Evolutionary conservation across 1,284 basidiomycete species (phyloP).

Genomic region (Hemileia vastatrix): DNA sequence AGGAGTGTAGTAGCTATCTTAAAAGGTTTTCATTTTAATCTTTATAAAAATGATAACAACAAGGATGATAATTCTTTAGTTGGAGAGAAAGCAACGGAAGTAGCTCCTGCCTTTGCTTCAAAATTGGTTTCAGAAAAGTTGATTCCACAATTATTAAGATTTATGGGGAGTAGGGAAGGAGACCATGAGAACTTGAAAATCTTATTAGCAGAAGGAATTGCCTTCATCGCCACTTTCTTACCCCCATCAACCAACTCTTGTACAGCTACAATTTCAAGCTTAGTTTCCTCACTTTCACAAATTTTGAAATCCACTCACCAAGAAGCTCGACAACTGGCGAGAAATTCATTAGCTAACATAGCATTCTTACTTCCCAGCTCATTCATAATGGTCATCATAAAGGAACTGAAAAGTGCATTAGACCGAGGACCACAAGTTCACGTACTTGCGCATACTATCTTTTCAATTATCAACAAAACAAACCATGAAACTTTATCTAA

Average conservation of each 20-base stretch:
- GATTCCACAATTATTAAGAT: conserved; percentile 39
- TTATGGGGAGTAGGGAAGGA: conserved; percentile 47
- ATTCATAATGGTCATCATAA: conserved; percentile 64
- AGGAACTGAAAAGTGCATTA: conserved; percentile 72
- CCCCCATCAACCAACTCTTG: no score
- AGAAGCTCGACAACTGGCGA: conserved; percentile 78
- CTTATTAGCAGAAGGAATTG: conserved; percentile 78
- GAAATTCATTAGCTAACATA: conserved; percentile 77
- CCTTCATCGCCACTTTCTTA: conserved; percentile 71
- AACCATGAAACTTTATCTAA: conserved; percentile 55
- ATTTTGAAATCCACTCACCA: conserved; percentile 84
- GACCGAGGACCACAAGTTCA: conserved; percentile 88
- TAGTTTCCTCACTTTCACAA: conserved; percentile 76
- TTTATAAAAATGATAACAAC: conserved; percentile 30
- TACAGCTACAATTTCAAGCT: conserved; percentile 61
- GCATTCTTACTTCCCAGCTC: conserved; percentile 62
- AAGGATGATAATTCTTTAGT: conserved; percentile 28
- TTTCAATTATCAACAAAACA: conserved; percentile 65
- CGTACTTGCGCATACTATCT: conserved; percentile 73
- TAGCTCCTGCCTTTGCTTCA: conserved; percentile 68
- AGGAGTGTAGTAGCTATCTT: conserved; percentile 74
- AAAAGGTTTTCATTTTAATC: conserved; percentile 79
- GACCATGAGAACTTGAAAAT: conserved; percentile 71
- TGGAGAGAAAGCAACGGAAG: conserved; percentile 42
- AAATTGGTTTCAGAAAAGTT: conserved; percentile 57